phyloP scores from a whole-genome alignment of 805 yeast genomes.

The Cyberlindnera japonica region DNA sequence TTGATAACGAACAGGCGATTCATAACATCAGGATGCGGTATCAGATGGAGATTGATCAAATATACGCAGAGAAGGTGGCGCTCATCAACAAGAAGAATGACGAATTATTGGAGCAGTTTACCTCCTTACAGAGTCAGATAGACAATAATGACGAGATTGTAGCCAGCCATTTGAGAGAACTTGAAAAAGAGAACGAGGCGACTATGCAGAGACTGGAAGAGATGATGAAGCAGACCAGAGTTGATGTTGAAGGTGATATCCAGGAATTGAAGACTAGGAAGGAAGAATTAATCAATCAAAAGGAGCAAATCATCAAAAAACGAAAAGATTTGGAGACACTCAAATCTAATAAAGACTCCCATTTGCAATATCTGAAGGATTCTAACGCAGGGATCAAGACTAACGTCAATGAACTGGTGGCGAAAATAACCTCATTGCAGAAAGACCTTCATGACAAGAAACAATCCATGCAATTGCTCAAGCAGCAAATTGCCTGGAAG shows the following conservation, averaged over 20 bases:
- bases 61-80: conserved; percentile 34
- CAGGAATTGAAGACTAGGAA: neutral
- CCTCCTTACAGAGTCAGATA: conserved; percentile 28
- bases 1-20: conserved; percentile 36
- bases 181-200: conserved; percentile 20
- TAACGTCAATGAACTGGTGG: too few species aligned
- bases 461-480: conserved; percentile 17
- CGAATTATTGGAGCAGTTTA: conserved; percentile 28
- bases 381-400: too few species aligned
- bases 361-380: too few species aligned
- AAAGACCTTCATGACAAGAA: too few species aligned
- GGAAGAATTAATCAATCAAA: too few species aligned
- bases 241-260: conserved; percentile 8
- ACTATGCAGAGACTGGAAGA: conserved; percentile 25
- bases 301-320: too few species aligned
- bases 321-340: too few species aligned
- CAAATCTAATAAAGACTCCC: too few species aligned
- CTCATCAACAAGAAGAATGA: conserved; percentile 31
- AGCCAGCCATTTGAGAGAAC: conserved; percentile 16
- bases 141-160: conserved; percentile 21
- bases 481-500: conserved; percentile 27
- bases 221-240: conserved; percentile 20
- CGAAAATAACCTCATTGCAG: too few species aligned
- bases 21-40: conserved; percentile 34
- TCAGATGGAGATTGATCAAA: conserved; percentile 34